Conservation (phyloP, 352 stramenopile species). For the Phytophthora fragariae region DNA sequence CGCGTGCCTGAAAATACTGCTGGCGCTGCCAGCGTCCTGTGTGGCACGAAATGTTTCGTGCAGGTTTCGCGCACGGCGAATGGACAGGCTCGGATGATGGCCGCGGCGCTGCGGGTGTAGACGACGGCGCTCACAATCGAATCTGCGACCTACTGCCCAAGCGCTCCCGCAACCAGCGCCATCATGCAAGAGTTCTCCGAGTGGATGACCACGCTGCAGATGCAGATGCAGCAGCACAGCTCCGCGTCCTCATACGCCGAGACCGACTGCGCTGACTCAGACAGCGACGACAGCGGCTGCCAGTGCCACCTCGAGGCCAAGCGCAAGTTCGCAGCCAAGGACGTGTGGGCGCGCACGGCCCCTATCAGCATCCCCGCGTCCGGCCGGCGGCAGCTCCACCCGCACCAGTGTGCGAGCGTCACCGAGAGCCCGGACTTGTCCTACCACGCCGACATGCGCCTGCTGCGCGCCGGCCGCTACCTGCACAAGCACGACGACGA, state of each 20-base stretch:
- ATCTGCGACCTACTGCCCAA: constrained; percentile 15
- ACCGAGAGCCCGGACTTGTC: constrained; percentile 40
- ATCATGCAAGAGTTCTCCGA: constrained; percentile 56
- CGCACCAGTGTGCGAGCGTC: constrained; percentile 30
- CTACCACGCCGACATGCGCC: constrained; percentile 45
- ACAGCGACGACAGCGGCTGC: constrained; percentile 40
- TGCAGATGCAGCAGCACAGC: constrained; percentile 38
- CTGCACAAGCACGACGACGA: constrained; percentile 24
- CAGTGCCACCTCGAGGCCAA: constrained; percentile 32
- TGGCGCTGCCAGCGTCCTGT: constrained; percentile 2
- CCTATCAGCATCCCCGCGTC: constrained; percentile 64
- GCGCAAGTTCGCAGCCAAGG: constrained; percentile 30
- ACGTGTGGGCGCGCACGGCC: constrained; percentile 45
- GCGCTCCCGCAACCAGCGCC: neutral
- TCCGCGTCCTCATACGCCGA: constrained; percentile 65
- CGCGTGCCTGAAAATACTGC: constrained; percentile 34
- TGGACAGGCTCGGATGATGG: constrained; percentile 9
- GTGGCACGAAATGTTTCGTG: constrained; percentile 2
- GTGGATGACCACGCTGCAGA: constrained; percentile 56
- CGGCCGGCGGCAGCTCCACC: constrained; percentile 23
- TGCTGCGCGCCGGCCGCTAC: constrained; percentile 38
- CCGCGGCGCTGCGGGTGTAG: constrained; percentile 30
- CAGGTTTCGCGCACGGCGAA: neutral
- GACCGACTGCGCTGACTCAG: constrained; percentile 60
- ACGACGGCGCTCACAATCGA: constrained; percentile 34